Evolutionary conservation across 2,329 filamentous ascomycete genomes (phyloP).

Genomic region (Neofusicoccum umdonicola): DNA sequence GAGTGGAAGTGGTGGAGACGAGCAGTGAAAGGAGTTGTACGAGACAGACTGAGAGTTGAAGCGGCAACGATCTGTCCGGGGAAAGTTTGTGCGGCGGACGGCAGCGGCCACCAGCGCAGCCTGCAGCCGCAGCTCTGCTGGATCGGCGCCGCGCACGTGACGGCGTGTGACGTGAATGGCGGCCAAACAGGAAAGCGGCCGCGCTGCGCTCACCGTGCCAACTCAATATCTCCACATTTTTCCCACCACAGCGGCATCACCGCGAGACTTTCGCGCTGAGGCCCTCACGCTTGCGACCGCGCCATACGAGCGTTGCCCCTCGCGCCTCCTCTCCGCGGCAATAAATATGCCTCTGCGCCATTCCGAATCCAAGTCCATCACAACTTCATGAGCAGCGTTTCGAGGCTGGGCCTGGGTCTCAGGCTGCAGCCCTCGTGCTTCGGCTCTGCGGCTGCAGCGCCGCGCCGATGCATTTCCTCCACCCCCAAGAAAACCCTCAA

Average conservation of each 20-base stretch:
- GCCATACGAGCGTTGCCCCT: neutral
- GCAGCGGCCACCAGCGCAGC: neutral
- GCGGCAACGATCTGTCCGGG: slow-evolving; percentile 16
- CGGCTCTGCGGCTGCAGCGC: neutral
- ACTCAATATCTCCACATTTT: slow-evolving; percentile 7
- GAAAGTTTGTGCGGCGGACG: slow-evolving; percentile 15
- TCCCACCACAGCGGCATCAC: neutral
- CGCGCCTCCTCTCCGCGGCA: neutral
- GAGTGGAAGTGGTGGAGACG: neutral
- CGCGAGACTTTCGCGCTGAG: neutral
- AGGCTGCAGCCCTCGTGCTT: slow-evolving; percentile 14
- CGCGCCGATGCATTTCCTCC: slow-evolving; percentile 6
- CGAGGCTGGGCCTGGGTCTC: slow-evolving; percentile 15
- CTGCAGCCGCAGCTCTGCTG: neutral
- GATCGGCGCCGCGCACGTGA: neutral
- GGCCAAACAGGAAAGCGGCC: slow-evolving; percentile 1
- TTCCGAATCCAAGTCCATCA: neutral
- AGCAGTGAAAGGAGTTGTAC: slow-evolving; percentile 1
- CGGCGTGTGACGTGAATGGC: neutral
- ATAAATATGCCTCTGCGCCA: slow-evolving; percentile 5
- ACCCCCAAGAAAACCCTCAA: neutral
- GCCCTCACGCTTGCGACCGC: neutral
- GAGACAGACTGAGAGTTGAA: neutral
- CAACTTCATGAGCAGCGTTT: slow-evolving; percentile 13
- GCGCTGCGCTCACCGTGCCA: neutral